phyloP scores from a whole-genome alignment of 805 yeast genomes.

The Metschnikowia noctiluminum region DNA sequence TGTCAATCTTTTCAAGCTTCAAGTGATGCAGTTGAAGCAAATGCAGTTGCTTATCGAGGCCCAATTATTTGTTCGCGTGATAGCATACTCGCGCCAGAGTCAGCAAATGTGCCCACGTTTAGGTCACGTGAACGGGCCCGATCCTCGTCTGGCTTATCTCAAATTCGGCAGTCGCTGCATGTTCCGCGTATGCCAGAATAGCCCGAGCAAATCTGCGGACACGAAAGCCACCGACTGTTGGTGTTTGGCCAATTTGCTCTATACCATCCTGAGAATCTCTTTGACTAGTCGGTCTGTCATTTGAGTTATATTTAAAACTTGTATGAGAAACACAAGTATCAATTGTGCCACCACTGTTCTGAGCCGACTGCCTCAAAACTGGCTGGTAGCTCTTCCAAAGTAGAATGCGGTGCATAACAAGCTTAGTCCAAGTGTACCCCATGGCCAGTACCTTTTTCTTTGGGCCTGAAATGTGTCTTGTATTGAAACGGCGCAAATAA shows the following conservation, averaged over 20 bases:
- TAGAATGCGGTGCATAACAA: conserved; percentile 13
- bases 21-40: not conserved
- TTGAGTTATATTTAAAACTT: not conserved
- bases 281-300: not conserved
- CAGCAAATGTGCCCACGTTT: conserved; percentile 8
- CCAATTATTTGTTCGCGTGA: conserved; percentile 4
- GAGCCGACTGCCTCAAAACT: not conserved
- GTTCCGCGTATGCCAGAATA: conserved; percentile 1
- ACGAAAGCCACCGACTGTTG: conserved; percentile 1
- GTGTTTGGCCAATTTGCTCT: not conserved
- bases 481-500: too few relatives aligned
- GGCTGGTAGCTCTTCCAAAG: conserved; percentile 17
- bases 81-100: conserved; percentile 3
- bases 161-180: conserved; percentile 7
- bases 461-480: not conserved
- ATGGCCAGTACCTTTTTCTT: conserved; percentile 16
- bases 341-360: not conserved
- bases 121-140: conserved; percentile 9
- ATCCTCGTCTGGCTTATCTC: conserved; percentile 10
- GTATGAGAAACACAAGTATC: not conserved
- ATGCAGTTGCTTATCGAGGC: conserved; percentile 2
- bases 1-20: too few relatives aligned
- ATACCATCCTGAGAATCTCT: not conserved
- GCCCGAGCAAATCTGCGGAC: conserved; percentile 8
- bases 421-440: conserved; percentile 20